These are phyloP conservation scores for Rubia occidens DNA, from an alignment of 305 asterid species.

Conservation along the genomic window DNA sequence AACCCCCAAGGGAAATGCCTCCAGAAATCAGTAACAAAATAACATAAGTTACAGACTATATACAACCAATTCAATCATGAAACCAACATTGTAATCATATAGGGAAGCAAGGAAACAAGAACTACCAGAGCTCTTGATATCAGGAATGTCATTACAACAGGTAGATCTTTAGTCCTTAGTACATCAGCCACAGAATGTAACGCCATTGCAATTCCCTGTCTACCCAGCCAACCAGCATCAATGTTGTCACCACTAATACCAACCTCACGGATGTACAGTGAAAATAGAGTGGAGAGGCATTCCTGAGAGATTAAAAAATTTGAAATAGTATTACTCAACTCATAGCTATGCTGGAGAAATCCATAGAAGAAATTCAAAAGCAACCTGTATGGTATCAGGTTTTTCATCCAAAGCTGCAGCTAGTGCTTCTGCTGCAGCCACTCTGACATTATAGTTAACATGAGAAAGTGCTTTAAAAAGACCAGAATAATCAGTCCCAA, in stretches of 20 bases:
- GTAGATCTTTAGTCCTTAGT: constrained; percentile 91
- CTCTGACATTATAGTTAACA: constrained; percentile 74
- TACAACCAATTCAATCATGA: background rate
- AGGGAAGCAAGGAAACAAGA: background rate
- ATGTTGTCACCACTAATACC: constrained; percentile 48
- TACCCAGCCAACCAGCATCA: constrained; percentile 84
- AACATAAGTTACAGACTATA: background rate
- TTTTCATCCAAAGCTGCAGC: constrained; percentile 98
- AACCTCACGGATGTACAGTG: constrained; percentile 75
- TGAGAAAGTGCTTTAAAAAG: constrained; percentile 80
- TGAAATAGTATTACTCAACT: constrained; percentile 18
- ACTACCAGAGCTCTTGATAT: constrained; percentile 97
- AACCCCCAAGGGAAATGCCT: background rate
- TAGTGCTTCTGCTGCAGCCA: constrained; percentile 95
- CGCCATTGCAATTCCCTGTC: constrained; percentile 95
- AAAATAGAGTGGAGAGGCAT: constrained; percentile 72
- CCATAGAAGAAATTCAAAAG: constrained; percentile 13
- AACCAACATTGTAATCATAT: background rate
- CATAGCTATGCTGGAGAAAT: constrained; percentile 6
- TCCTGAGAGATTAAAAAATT: constrained; percentile 48
- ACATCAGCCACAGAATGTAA: constrained; percentile 82
- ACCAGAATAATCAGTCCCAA: constrained; percentile 88
- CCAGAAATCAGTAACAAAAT: background rate
- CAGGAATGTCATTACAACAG: constrained; percentile 93
- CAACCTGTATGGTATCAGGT: constrained; percentile 88